Conservation (phyloP, 208 protist species). For the Leishmania gerbilli region DNA sequence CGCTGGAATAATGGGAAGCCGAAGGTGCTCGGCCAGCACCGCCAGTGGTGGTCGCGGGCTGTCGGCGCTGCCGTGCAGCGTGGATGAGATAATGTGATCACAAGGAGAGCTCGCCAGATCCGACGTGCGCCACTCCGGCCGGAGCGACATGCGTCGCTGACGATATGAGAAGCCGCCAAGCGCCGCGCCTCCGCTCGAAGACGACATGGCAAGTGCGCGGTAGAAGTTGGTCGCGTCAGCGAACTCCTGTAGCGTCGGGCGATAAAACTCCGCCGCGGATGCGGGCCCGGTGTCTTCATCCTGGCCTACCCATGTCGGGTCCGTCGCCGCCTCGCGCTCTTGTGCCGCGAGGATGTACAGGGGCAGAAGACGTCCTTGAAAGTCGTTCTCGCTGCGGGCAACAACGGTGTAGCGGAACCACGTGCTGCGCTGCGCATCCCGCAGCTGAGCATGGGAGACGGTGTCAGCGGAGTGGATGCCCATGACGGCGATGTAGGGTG, state of each 20-base stretch:
- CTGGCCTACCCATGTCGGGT: conserved; percentile 2
- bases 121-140: background rate
- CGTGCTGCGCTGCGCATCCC: conserved; percentile 14
- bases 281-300: background rate
- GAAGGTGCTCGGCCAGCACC: background rate
- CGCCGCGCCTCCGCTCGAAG: background rate
- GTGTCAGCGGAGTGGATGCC: conserved; percentile 23
- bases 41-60: background rate
- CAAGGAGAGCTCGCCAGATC: conserved; percentile 8
- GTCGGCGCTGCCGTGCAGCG: background rate
- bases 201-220: background rate
- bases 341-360: conserved; percentile 18
- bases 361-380: conserved; percentile 18
- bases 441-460: conserved; percentile 5
- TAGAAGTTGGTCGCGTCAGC: conserved; percentile 3
- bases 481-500: conserved; percentile 23
- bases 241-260: conserved; percentile 4
- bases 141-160: conserved; percentile 8
- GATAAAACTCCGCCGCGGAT: background rate
- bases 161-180: background rate
- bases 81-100: background rate
- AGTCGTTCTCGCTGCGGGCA: conserved; percentile 10
- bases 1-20: conserved; percentile 4
- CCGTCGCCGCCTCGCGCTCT: background rate
- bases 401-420: conserved; percentile 21